phyloP scores from a whole-genome alignment of 495 filamentous ascomycete genomes.

The Mycothermus thermophilus region DNA sequence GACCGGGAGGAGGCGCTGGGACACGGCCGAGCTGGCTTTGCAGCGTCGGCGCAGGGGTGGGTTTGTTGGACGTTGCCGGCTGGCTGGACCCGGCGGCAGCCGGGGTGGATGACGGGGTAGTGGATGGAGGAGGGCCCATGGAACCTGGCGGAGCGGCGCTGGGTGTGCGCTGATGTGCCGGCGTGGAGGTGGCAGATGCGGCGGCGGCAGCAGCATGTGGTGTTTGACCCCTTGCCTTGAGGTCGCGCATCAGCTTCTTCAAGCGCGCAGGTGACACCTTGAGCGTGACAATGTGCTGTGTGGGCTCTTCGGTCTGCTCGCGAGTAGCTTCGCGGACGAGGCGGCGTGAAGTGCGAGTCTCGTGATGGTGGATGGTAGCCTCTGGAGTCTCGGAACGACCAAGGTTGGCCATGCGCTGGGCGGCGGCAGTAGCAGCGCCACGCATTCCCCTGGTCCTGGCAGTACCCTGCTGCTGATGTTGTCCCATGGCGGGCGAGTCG shows the following conservation, averaged over 20 bases:
- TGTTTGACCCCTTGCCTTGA: conserved; percentile 23
- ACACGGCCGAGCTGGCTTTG: conserved; percentile 48
- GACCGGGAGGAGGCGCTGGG: conserved; percentile 47
- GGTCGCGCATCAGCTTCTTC: conserved; percentile 40
- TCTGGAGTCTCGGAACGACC: conserved; percentile 88
- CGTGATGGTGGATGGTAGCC: conserved; percentile 53
- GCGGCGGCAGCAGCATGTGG: conserved; percentile 26
- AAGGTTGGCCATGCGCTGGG: conserved; percentile 57
- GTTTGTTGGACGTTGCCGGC: conserved; percentile 17
- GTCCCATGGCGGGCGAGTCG: conserved; percentile 74
- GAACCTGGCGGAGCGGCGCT: conserved; percentile 40
- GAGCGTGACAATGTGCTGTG: conserved; percentile 56
- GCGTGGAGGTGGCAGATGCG: conserved; percentile 34
- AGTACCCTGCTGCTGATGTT: conserved; percentile 62
- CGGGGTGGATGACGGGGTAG: no score
- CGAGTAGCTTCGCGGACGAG: conserved; percentile 41
- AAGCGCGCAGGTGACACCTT: conserved; percentile 51
- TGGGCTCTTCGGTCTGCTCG: conserved; percentile 60
- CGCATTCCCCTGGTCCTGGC: conserved; percentile 78
- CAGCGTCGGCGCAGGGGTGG: conserved; percentile 17
- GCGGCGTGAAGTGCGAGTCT: conserved; percentile 52
- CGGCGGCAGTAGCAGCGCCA: conserved; percentile 69
- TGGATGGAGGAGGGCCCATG: conserved; percentile 49
- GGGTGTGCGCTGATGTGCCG: conserved; percentile 35
- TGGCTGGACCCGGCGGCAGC: conserved; percentile 26